phyloP scores from a whole-genome alignment of 768 basidiomycete genomes.

The Strobilomyces dryophilus region DNA sequence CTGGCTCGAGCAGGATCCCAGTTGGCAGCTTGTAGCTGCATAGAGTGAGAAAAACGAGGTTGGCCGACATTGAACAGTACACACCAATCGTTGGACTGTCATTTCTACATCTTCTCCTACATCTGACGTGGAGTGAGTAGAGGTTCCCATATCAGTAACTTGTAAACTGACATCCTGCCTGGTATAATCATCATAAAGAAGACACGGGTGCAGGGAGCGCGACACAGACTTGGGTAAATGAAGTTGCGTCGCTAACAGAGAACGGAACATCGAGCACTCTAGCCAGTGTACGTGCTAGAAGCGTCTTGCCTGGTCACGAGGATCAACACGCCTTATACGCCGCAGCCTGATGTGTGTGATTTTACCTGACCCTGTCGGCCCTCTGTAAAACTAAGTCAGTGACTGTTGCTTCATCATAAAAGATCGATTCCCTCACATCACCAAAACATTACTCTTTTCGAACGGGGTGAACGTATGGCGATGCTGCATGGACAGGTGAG shows the following conservation, averaged over 20 bases:
- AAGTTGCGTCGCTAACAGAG: constrained; percentile 89
- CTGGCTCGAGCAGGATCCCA: constrained; percentile 86
- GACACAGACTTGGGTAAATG: constrained; percentile 76
- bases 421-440: constrained; percentile 57
- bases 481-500: constrained; percentile 35
- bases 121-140: constrained; percentile 43
- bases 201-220: background rate
- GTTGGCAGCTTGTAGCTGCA: constrained; percentile 81
- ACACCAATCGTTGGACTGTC: constrained; percentile 78
- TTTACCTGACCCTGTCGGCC: constrained; percentile 81
- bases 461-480: constrained; percentile 56
- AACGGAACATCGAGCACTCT: constrained; percentile 91
- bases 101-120: constrained; percentile 97
- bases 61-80: constrained; percentile 10
- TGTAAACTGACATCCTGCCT: constrained; percentile 69
- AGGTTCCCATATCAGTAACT: background rate
- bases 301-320: constrained; percentile 66
- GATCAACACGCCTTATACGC: background rate
- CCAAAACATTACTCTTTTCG: constrained; percentile 95
- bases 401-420: constrained; percentile 1
- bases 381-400: constrained; percentile 38
- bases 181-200: constrained; percentile 9
- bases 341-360: constrained; percentile 11
- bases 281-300: constrained; percentile 89
- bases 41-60: background rate